Base-by-base conservation (phyloP, 176 grass and related monocot genomes). In the Tuctoria greenei region DNA sequence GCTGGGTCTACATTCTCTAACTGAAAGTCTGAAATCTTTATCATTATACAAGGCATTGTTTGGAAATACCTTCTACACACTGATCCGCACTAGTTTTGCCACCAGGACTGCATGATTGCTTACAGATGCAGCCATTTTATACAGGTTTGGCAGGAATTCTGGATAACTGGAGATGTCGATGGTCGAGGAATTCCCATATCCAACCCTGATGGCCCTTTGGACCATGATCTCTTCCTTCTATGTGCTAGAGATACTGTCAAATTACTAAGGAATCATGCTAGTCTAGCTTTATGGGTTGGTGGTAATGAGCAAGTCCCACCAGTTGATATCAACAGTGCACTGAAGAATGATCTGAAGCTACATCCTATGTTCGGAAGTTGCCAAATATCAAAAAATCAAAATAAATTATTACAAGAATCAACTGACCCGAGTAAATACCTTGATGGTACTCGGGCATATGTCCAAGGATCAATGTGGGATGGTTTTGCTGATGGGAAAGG, bases 81-180 rank as follows among this genome's bases (percentile, higher is more conserved):
- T 71, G 13, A 70, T 62, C 49, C n/a, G 58, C 57, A 6, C 0
- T 24, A 8, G 18, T 79, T 64, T 64, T 54, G n/a, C 43, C 42
- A 38, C 37, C n/a, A 56, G 39, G 21, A 56, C 37, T 81, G 71
- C 25, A 44, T 24, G 14, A 58, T 78, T 72, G 54, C 50, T 90
- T 76, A 55, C 57, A 78, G 60, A 73, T 28, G 41, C 37, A 83
- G 67, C 16, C 35, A 36, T 87, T 82, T 68, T 68, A 5, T 87
- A 38, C 71, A 98, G 95, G 95, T 98, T 51, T 98, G 95, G 95
- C 95, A 98, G 67, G 91, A 98, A 61, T 98, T 98, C 78, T 98
- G 95, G 91, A 98, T 98, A 86, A 98, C 95, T 79, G 91, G 95
- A 81, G 95, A 98, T 79, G 82, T 88, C 8, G 95, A 98, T 82